phyloP scores from a whole-genome alignment of 2,329 filamentous ascomycete species.

The Diplodia mutila region DNA sequence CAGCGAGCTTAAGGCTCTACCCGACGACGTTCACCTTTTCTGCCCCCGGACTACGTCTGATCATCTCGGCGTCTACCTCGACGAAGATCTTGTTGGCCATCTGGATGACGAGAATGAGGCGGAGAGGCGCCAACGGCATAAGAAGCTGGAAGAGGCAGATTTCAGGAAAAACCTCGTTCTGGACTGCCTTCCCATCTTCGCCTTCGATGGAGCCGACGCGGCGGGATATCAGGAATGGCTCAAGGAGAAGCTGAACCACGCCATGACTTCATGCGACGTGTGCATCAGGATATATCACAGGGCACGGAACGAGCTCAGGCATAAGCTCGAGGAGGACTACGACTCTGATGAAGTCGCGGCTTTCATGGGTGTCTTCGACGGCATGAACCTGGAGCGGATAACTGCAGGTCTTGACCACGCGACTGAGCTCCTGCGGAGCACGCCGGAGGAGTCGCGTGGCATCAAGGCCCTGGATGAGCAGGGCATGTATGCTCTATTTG shows the following conservation, averaged over 20 bases:
- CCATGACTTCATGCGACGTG: constrained; percentile 54
- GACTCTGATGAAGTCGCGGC: constrained; percentile 48
- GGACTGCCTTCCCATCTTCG: constrained; percentile 50
- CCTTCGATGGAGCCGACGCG: constrained; percentile 54
- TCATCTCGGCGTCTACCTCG: constrained; percentile 45
- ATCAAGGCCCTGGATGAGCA: constrained; percentile 57
- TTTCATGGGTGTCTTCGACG: constrained; percentile 51
- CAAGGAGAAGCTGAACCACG: constrained; percentile 42
- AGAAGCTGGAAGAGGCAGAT: constrained; percentile 44
- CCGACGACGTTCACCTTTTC: constrained; percentile 51
- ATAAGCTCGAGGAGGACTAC: constrained; percentile 48
- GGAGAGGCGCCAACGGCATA: constrained; percentile 36
- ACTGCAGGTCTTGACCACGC: constrained; percentile 48
- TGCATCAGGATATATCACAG: constrained; percentile 56
- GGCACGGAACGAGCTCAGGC: constrained; percentile 45
- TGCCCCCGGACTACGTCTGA: constrained; percentile 48
- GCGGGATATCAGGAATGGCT: constrained; percentile 47
- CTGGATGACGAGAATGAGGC: constrained; percentile 36
- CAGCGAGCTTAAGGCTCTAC: constrained; percentile 44
- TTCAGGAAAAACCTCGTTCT: constrained; percentile 47
- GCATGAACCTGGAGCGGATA: constrained; percentile 52
- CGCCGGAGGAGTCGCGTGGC: constrained; percentile 56
- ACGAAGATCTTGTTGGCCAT: constrained; percentile 48
- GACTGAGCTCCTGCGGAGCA: constrained; percentile 44
- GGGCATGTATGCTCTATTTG: constrained; percentile 81